These are phyloP conservation scores for Phyllosticta paracitricarpa DNA, from an alignment of 2,329 filamentous ascomycete species.

Conservation along the genomic window DNA sequence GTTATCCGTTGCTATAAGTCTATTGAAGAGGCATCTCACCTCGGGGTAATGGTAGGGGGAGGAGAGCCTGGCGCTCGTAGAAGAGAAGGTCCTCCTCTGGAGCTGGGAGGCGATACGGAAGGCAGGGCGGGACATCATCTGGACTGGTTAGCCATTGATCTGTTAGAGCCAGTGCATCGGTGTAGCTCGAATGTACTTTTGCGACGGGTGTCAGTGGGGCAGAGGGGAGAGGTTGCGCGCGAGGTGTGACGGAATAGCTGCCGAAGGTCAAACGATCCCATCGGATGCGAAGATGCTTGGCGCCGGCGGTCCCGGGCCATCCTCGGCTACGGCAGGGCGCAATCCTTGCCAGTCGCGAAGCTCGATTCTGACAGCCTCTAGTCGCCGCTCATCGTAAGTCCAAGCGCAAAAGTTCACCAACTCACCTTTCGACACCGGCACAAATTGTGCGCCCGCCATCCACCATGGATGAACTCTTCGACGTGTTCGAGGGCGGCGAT, in stretches of 20 bases:
- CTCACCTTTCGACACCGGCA: slow-evolving; percentile 1
- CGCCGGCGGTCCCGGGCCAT: neutral
- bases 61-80: slow-evolving; percentile 72
- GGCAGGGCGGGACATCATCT: slow-evolving; percentile 70
- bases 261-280: neutral
- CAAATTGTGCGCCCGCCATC: neutral
- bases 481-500: slow-evolving; percentile 33
- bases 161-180: neutral
- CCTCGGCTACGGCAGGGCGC: neutral
- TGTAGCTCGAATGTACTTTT: neutral
- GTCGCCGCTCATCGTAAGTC: neutral
- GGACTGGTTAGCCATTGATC: slow-evolving; percentile 9
- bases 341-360: neutral
- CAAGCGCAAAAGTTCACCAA: slow-evolving; percentile 9
- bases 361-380: neutral
- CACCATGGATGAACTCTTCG: slow-evolving; percentile 35
- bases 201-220: neutral
- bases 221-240: neutral
- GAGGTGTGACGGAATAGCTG: neutral
- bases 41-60: slow-evolving; percentile 98
- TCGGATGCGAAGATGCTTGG: neutral
- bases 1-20: neutral
- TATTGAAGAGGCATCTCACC: slow-evolving; percentile 28
- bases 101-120: slow-evolving; percentile 56
- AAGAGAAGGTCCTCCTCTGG: slow-evolving; percentile 88